Base-by-base conservation (phyloP, 331 rosid genomes). In the Quercus tomentella region DNA sequence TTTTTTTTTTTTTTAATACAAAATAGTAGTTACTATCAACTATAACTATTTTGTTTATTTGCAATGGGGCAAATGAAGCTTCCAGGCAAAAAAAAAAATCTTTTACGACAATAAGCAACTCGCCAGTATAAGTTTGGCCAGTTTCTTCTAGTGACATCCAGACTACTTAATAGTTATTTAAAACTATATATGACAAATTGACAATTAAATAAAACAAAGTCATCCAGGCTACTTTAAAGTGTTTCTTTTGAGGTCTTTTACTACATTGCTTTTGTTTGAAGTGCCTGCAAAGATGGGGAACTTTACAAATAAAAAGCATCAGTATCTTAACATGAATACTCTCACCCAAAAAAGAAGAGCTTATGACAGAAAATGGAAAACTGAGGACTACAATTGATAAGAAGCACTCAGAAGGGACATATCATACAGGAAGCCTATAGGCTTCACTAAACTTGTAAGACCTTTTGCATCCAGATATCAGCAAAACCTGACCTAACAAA, bases 371-470 rank as follows among this genome's bases (percentile, higher is more conserved):
- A 23, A 28, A 41, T 43, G 58, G 60, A 56, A 62, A 72, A 65
- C 77, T 71, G 72, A 60, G 22, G 65, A 37, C 83, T 61, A 80
- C 83, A 76, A 51, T 56, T 28, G 65, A 81, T 63, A 77, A 68
- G 82, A 35, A 69, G 86, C 86, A 74, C 75, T 52, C 75, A 60
- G 60, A 80, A 83, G 66, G 79, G 77, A 67, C 21, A 65, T 86
- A 82, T 70, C 77, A 83, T 80, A 88, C 92, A 87, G 71, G 88
- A 85, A 81, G 85, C 75, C 71, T 55, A 71, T 61, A 75, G 25
- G 83, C 81, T 79, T 80, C 21, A 79, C 22, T 20, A 56, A 69
- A 41, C 79, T 55, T 61, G 45, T n/a, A 78, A 71, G 60, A 77
- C 69, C 67, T 70, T 49, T 78, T 73, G 41, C 75, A 65, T 63